Base-by-base conservation (phyloP, 495 filamentous ascomycete species). In the Podospora tetraspora region DNA sequence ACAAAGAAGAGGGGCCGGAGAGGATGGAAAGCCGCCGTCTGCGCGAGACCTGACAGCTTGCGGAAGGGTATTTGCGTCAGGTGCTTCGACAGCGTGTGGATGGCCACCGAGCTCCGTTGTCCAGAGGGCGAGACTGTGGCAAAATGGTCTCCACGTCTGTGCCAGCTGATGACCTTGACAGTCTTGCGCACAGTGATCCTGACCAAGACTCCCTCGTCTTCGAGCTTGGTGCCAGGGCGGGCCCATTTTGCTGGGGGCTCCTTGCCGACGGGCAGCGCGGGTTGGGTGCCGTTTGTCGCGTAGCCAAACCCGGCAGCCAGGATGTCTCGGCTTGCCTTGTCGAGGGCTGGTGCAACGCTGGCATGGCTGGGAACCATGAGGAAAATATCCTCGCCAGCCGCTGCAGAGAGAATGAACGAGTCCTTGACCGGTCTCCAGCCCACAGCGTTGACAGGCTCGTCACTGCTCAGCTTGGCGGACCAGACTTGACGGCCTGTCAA, bases 61-160 rank as follows among this genome's bases (percentile, higher is more conserved):
- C 92, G 89, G 88, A 98, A 97, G 60, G 95, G 95, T 72, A 92
- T 89, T 78, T 99, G 96, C 0, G 95, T 96, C 29, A 92, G 84
- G 81, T 99, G 95, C 77, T 94, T 96, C 59, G 92, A 93, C 70
- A 99, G 82, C 1, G 94, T 96, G 83, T 99, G 95, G 75, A 99
- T 97, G 30, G 92, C 88, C 60, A 99, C 91, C n/a, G 96, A 92
- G 82, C 88, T 80, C 78, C 89, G 81, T 79, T 94, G 83, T 69
- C 91, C 84, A 69, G 83, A 76, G 63, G 95, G 93, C 61, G 92
- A 96, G 58, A 97, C 92, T 8, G 93, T 97, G 69, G 92, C 86
- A 76, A 99, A 90, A 83, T 97, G 97, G 77, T 97, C 93, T 71
- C 95, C 95, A 69, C 91, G 88, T 67, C 95, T 88, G 80, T 99